Conservation (phyloP, 441 rosid species). For the Erodium moschatum region DNA sequence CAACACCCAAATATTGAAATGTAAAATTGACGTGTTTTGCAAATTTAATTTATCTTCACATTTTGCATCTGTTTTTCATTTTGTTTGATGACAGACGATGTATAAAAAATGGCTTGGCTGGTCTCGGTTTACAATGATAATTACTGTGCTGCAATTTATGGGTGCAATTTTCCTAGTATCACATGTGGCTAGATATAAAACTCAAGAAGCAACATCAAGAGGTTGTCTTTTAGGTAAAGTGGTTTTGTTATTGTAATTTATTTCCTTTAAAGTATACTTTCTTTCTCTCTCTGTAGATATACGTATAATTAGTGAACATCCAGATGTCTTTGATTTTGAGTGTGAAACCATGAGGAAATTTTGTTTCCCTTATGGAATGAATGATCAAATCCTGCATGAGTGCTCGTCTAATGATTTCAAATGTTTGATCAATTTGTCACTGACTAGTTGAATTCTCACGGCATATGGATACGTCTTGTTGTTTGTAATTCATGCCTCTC, state of each 20-base stretch:
- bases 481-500: too few species aligned
- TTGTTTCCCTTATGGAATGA: background rate
- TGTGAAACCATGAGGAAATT: background rate
- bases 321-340: background rate
- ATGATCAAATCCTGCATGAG: background rate
- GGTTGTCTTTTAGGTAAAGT: constrained; percentile 53
- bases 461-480: background rate
- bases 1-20: constrained; percentile 3
- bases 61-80: background rate
- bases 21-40: background rate
- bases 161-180: constrained; percentile 56
- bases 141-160: constrained; percentile 52
- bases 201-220: constrained; percentile 36
- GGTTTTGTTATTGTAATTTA: constrained; percentile 6
- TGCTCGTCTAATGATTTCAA: background rate
- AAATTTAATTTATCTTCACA: background rate
- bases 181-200: constrained; percentile 36
- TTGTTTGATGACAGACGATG: constrained; percentile 39
- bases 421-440: background rate
- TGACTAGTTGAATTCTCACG: background rate
- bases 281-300: background rate
- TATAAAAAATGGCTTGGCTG: constrained; percentile 80
- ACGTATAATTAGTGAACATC: background rate
- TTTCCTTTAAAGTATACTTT: background rate
- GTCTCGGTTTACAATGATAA: constrained; percentile 49